Evolutionary conservation across 139 green algal genomes (phyloP).

Genomic region (Chlorella sp.): DNA sequence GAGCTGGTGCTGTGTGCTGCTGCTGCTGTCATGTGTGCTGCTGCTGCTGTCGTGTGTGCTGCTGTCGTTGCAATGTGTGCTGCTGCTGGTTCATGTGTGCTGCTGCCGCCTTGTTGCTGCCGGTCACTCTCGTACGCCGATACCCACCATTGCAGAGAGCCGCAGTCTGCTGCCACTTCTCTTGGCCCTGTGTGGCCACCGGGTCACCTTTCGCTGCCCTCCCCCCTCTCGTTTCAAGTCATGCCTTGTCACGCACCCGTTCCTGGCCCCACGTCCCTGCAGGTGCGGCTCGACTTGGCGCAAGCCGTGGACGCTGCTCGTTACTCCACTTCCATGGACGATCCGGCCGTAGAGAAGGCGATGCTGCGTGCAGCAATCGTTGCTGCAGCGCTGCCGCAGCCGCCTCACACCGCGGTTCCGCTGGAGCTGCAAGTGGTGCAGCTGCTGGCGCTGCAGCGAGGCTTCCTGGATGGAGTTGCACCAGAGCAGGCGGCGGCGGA

Average conservation of each 20-base stretch:
- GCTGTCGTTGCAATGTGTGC: too few relatives aligned
- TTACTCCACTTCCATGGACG: constrained; percentile 33
- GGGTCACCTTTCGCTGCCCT: too few relatives aligned
- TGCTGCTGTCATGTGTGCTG: too few relatives aligned
- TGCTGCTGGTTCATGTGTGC: too few relatives aligned
- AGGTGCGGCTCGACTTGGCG: constrained; percentile 76
- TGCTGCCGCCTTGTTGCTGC: too few relatives aligned
- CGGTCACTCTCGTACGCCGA: too few relatives aligned
- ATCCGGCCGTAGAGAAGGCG: constrained; percentile 32
- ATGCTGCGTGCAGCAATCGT: constrained; percentile 37
- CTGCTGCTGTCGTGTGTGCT: too few relatives aligned
- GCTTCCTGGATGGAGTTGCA: constrained; percentile 39
- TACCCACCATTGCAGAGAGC: too few relatives aligned
- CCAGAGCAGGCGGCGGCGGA: constrained; percentile 17
- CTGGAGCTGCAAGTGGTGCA: constrained; percentile 43
- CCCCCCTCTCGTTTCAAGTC: not conserved
- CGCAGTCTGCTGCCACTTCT: too few relatives aligned
- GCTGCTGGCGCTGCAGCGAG: constrained; percentile 42
- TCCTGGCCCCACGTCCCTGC: not conserved
- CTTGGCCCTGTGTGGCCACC: too few relatives aligned
- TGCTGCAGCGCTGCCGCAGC: constrained; percentile 41
- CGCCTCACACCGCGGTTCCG: constrained; percentile 9
- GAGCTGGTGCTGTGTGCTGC: too few relatives aligned
- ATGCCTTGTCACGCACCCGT: not conserved
- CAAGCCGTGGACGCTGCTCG: constrained; percentile 50